Conservation (phyloP, 176 grass and related monocot genomes). For the Musa itinerans region DNA sequence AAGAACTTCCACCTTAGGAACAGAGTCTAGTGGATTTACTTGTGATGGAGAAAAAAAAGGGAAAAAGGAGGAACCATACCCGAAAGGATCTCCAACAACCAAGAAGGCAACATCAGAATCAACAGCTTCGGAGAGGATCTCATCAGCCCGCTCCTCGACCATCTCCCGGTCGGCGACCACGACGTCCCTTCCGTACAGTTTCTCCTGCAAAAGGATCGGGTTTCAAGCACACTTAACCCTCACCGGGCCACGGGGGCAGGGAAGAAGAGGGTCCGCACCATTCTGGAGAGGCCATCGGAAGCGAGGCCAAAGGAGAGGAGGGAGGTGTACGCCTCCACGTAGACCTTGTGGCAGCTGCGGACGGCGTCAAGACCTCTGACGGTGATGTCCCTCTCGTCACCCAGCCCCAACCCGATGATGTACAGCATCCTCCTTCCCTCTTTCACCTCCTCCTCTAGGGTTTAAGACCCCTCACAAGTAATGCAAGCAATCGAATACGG, state of each 20-base stretch:
- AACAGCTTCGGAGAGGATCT: slow-evolving; percentile 40
- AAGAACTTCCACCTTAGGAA: not conserved
- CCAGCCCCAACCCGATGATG: slow-evolving; percentile 77
- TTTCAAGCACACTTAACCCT: not conserved
- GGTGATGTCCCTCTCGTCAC: slow-evolving; percentile 86
- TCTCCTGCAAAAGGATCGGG: slow-evolving; percentile 39
- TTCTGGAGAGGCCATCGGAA: slow-evolving; percentile 52
- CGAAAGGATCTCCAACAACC: slow-evolving; percentile 87
- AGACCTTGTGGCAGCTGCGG: slow-evolving; percentile 55
- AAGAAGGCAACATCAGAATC: slow-evolving; percentile 64
- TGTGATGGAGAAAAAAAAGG: not conserved
- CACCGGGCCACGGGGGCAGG: slow-evolving; percentile 13
- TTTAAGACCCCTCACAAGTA: no score
- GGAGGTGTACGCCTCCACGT: slow-evolving; percentile 94
- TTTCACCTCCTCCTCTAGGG: not conserved
- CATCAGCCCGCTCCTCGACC: slow-evolving; percentile 80
- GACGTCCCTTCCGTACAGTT: slow-evolving; percentile 79
- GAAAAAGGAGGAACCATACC: slow-evolving; percentile 29
- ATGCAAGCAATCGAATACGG: no score
- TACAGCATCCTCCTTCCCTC: slow-evolving; percentile 46
- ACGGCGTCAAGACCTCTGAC: slow-evolving; percentile 76
- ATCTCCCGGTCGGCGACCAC: slow-evolving; percentile 77
- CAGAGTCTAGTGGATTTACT: not conserved
- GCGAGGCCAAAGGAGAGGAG: slow-evolving; percentile 80
- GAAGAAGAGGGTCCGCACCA: slow-evolving; percentile 28